Percentiles rank a stretch among this genome's conserved stretches.
Evolutionary conservation across 768 basidiomycete species (phyloP).

Genomic region (Coprinopsis strossmayeri): DNA sequence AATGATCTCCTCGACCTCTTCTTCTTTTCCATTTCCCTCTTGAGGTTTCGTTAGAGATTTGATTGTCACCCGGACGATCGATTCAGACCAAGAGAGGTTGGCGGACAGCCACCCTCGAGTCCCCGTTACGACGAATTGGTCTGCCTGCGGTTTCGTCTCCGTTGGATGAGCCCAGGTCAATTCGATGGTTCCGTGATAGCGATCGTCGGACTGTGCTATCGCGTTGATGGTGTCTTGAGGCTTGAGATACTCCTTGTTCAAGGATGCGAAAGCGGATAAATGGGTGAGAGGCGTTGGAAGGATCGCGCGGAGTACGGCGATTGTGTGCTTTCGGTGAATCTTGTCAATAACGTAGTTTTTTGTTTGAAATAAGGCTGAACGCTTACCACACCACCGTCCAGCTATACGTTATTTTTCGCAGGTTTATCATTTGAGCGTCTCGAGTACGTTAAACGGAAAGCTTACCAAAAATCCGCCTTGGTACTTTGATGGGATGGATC

Average conservation of each 20-base stretch:
- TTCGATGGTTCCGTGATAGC: constrained; percentile 52
- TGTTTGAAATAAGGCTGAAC: not conserved
- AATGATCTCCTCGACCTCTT: constrained; percentile 43
- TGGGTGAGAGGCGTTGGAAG: constrained; percentile 47
- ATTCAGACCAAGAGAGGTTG: constrained; percentile 22
- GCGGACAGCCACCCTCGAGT: constrained; percentile 55
- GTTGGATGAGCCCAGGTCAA: constrained; percentile 59
- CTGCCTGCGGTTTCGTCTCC: constrained; percentile 27
- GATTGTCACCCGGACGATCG: constrained; percentile 32
- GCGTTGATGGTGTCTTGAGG: constrained; percentile 78
- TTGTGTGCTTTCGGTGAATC: constrained; percentile 46
- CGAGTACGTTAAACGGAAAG: too few relatives aligned
- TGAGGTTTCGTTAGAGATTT: constrained; percentile 29
- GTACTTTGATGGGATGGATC: constrained; percentile 36
- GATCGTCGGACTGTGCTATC: constrained; percentile 39
- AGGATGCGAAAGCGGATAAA: constrained; percentile 58
- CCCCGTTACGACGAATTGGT: constrained; percentile 51
- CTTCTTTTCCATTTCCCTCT: constrained; percentile 33
- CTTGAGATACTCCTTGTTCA: constrained; percentile 64
- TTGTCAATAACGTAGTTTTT: constrained; percentile 7
- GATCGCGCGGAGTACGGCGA: constrained; percentile 55
- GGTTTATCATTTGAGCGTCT: too few relatives aligned
- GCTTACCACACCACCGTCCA: constrained; percentile 75
- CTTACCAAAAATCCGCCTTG: constrained; percentile 80
- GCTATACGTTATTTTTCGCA: constrained; percentile 27